Percentiles rank a stretch among this genome's conserved stretches.
Conservation (phyloP, 2,329 filamentous ascomycete species). For the Exophiala mesophila region DNA sequence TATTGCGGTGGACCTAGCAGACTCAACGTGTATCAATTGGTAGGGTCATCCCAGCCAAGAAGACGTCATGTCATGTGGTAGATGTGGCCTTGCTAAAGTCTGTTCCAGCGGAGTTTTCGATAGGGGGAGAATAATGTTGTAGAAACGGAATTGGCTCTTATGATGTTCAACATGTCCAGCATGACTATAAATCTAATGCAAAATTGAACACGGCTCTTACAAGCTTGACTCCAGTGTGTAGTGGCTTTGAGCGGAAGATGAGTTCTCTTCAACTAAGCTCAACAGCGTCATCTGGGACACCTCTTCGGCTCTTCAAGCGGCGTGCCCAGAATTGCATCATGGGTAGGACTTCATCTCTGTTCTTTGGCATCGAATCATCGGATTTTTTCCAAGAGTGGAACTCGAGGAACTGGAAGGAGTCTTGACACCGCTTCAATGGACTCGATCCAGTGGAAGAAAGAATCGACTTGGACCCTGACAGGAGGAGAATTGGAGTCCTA, state of each 20-base stretch:
- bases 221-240: not conserved
- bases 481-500: conserved; percentile 39
- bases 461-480: conserved; percentile 36
- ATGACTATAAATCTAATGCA: too few relatives aligned
- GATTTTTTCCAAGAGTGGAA: conserved; percentile 64
- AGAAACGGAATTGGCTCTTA: too few relatives aligned
- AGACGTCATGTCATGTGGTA: too few relatives aligned
- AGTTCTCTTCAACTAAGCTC: conserved; percentile 33
- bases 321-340: conserved; percentile 71
- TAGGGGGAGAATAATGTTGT: too few relatives aligned
- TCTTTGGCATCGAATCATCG: conserved; percentile 77
- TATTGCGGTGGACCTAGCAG: conserved; percentile 22
- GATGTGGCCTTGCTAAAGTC: too few relatives aligned
- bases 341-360: conserved; percentile 78
- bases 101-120: too few relatives aligned
- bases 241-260: too few relatives aligned
- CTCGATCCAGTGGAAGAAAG: conserved; percentile 54
- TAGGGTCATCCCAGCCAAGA: too few relatives aligned
- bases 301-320: conserved; percentile 39
- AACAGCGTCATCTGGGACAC: conserved; percentile 43
- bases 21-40: conserved; percentile 21
- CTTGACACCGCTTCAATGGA: conserved; percentile 59
- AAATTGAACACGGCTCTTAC: too few relatives aligned
- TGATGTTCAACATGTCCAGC: too few relatives aligned
- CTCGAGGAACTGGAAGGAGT: conserved; percentile 62